Evolutionary conservation across 2,329 filamentous ascomycete genomes (phyloP).

Genomic region (Colletotrichum phormii): DNA sequence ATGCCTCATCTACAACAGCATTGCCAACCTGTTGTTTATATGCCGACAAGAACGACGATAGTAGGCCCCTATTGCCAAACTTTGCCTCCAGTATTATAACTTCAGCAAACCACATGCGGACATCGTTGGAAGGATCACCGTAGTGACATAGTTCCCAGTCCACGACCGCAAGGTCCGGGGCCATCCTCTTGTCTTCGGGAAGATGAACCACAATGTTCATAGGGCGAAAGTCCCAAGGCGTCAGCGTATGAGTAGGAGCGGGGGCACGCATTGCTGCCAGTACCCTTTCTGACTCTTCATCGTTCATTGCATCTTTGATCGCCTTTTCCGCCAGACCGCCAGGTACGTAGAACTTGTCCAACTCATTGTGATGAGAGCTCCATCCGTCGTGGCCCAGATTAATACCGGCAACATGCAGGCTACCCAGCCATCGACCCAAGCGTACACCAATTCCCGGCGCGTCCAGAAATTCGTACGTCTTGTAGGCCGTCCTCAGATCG

Average conservation of each 20-base stretch:
- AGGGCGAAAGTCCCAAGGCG: constrained; percentile 4
- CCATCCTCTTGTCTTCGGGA: background rate
- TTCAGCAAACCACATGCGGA: constrained; percentile 10
- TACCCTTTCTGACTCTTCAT: background rate
- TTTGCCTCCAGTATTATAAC: background rate
- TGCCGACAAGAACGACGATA: background rate
- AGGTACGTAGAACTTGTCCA: background rate
- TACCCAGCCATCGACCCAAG: background rate
- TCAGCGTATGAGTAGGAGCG: background rate
- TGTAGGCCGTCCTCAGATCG: background rate
- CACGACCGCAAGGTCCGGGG: background rate
- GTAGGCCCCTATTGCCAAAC: background rate
- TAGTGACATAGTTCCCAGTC: constrained; percentile 9
- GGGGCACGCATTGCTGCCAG: background rate
- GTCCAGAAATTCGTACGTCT: background rate
- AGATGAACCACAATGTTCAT: background rate
- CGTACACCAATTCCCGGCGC: background rate
- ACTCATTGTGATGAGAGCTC: background rate
- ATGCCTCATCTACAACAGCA: background rate
- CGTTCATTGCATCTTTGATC: background rate
- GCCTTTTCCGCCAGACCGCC: background rate
- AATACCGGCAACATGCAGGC: background rate
- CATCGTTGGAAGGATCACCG: background rate
- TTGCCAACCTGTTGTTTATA: background rate
- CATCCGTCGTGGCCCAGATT: background rate